Percentiles rank a stretch among this genome's conserved stretches.
Conservation (phyloP, 352 stramenopile genomes). For the Phytophthora pinifolia region DNA sequence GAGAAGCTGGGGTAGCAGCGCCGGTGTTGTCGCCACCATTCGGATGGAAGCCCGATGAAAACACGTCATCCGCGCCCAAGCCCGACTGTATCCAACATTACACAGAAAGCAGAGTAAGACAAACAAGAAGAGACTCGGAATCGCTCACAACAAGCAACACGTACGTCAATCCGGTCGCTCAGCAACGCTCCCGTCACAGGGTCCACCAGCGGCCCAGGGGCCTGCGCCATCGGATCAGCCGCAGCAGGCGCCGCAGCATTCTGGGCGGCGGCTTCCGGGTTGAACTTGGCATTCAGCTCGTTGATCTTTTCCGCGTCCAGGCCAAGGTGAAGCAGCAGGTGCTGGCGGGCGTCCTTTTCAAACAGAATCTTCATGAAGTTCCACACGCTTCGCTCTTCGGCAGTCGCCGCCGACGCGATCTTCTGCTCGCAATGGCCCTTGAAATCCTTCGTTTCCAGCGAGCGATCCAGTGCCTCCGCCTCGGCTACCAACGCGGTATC, state of each 20-base stretch:
- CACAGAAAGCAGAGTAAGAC: conserved; percentile 13
- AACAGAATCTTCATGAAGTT: conserved; percentile 95
- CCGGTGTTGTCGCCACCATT: conserved; percentile 35
- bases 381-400: conserved; percentile 84
- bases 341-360: conserved; percentile 93
- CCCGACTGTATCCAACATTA: conserved; percentile 32
- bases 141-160: conserved; percentile 21
- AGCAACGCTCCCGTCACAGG: conserved; percentile 48
- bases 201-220: conserved; percentile 33
- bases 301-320: conserved; percentile 94
- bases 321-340: conserved; percentile 94
- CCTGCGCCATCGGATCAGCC: conserved; percentile 22
- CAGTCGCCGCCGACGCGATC: conserved; percentile 51
- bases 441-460: conserved; percentile 90
- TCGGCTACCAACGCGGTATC: conserved; percentile 81
- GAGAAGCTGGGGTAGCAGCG: conserved; percentile 31
- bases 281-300: conserved; percentile 79
- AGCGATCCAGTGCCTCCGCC: conserved; percentile 90
- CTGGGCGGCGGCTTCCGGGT: conserved; percentile 41
- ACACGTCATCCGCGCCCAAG: conserved; percentile 74
- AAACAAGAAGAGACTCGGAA: conserved; percentile 1
- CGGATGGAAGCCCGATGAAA: conserved; percentile 65
- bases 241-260: conserved; percentile 25
- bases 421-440: conserved; percentile 93
- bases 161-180: conserved; percentile 76